Percentiles rank a stretch among this genome's conserved stretches.
Evolutionary conservation across 768 basidiomycete genomes (phyloP).

Genomic region (Cystobasidium ongulense): DNA sequence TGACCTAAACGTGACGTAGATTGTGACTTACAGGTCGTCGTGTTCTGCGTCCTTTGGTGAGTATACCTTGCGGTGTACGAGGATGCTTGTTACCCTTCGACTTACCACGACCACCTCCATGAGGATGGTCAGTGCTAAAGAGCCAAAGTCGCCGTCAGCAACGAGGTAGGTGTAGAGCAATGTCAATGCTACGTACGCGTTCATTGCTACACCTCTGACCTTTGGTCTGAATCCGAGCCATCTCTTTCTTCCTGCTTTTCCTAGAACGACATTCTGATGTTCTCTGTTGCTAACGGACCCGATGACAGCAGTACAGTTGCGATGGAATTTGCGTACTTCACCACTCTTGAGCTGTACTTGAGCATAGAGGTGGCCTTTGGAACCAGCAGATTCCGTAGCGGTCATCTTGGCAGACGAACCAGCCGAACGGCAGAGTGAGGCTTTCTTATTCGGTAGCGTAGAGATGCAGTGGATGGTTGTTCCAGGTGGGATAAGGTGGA

Average conservation of each 20-base stretch:
- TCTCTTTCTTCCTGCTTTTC: constrained; percentile 71
- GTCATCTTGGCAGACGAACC: constrained; percentile 78
- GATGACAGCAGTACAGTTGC: constrained; percentile 71
- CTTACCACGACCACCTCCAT: constrained; percentile 71
- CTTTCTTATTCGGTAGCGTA: constrained; percentile 65
- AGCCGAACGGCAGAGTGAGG: constrained; percentile 77
- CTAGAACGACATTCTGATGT: constrained; percentile 73
- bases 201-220: constrained; percentile 35
- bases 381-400: constrained; percentile 51
- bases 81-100: constrained; percentile 94
- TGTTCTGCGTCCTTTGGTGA: constrained; percentile 76
- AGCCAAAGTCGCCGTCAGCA: neutral
- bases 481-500: constrained; percentile 84
- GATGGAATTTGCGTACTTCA: constrained; percentile 76
- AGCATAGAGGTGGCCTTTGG: constrained; percentile 61
- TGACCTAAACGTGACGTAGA: neutral
- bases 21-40: constrained; percentile 68
- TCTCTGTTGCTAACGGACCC: constrained; percentile 85
- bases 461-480: constrained; percentile 82
- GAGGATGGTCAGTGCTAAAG: constrained; percentile 60
- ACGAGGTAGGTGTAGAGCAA: neutral
- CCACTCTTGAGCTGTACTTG: constrained; percentile 84
- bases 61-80: constrained; percentile 45
- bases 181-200: constrained; percentile 23
- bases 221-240: constrained; percentile 33